Base-by-base conservation (phyloP, 352 stramenopile genomes). In the Saprolegnia parasitica region DNA sequence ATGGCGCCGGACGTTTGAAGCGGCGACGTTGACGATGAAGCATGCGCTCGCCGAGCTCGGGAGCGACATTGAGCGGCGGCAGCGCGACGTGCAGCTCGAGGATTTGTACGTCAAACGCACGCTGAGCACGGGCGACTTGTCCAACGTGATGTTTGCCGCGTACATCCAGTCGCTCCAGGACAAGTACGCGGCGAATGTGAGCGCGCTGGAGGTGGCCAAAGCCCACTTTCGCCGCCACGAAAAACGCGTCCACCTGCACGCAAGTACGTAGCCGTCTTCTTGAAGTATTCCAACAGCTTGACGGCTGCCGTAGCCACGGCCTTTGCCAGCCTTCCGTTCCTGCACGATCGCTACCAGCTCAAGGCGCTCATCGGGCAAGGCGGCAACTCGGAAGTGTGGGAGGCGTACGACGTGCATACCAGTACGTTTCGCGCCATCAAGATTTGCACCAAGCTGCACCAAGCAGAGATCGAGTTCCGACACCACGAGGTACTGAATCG, bases 381-480 rank as follows among this genome's bases (percentile, higher is more conserved):
- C 15, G 45, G 39, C 8, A 60, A n/a, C 39, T 70, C 63, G 45
- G 63, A 62, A 26, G 63, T 70, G 10, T 70, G 63, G 63, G 39
- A 70, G 35, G 63, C 63, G 11, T 45, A 49, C n/a, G 52, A 50
- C 40, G 23, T 32, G 5, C 26, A n/a, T 6, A 61, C 63, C 0
- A 13, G 45, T 20, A n/a, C 49, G 42, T n/a, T 70, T 13, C 13
- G 45, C 8, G 63, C 63, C 16, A 50, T 70, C 18, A 70, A 70
- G 40, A 24, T 70, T 6, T 6, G 63, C 49, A 13, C 29, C 54
- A 70, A 70, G n/a, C 18, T 61, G 11, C 10, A 55, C 20, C 10
- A 47, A 5, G 63, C 63, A 4, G 46, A 58, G 35, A 5, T 20
- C 15, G 63, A 70, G 45, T 70, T 46, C 37, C 16, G 42, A 8